These are phyloP conservation scores for Camillea tinctor DNA, from an alignment of 2,329 filamentous ascomycete genomes.

Conservation along the genomic window DNA sequence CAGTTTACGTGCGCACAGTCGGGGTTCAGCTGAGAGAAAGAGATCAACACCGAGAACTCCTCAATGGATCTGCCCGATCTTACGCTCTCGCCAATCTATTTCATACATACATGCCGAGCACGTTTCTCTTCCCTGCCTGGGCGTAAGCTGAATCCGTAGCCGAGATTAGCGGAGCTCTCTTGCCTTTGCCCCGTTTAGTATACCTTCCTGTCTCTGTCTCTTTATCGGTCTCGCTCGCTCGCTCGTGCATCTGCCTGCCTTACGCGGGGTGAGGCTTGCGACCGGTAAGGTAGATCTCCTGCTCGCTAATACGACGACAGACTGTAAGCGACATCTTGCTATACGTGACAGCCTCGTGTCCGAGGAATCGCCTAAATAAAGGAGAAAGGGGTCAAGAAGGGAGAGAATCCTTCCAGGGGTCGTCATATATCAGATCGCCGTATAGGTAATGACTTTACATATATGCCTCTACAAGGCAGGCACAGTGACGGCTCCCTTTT, in stretches of 20 bases:
- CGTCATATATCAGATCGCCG: background rate
- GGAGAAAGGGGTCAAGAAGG: background rate
- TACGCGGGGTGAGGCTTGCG: background rate
- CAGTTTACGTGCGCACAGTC: slow-evolving; percentile 3
- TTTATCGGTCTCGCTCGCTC: background rate
- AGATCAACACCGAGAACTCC: slow-evolving; percentile 9
- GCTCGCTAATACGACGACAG: background rate
- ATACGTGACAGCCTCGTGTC: background rate
- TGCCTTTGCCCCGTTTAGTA: background rate
- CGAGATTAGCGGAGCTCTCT: background rate
- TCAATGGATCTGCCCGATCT: slow-evolving; percentile 13
- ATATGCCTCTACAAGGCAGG: too few species aligned
- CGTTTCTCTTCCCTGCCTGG: background rate
- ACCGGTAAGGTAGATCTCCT: background rate
- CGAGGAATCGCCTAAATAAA: background rate
- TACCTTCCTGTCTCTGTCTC: background rate
- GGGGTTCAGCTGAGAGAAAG: slow-evolving; percentile 3
- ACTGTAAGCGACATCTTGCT: background rate
- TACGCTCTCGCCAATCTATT: slow-evolving; percentile 21
- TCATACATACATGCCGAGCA: slow-evolving; percentile 11
- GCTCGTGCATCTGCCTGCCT: background rate
- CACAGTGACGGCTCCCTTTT: background rate
- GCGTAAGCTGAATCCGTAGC: background rate
- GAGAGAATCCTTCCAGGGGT: background rate
- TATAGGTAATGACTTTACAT: background rate